phyloP scores from a whole-genome alignment of 805 yeast genomes.

The Yarrowia deformans region DNA sequence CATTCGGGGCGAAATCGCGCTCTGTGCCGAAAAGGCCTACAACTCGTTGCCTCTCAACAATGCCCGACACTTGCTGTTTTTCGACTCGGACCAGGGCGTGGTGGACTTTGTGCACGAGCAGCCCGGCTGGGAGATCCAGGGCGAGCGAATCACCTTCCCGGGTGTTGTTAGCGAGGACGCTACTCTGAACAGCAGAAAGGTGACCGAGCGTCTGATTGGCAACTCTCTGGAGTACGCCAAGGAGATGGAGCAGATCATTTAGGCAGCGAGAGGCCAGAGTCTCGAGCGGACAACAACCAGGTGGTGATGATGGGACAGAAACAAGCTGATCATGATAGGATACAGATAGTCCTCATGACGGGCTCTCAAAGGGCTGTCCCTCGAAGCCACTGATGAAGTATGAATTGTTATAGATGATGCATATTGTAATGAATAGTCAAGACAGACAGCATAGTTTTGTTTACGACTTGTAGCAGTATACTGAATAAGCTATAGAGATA shows the following conservation, averaged over 20 bases:
- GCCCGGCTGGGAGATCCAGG: constrained; percentile 65
- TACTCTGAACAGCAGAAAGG: constrained; percentile 47
- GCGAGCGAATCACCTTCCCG: constrained; percentile 54
- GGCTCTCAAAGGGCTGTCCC: too few relatives aligned
- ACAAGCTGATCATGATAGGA: too few relatives aligned
- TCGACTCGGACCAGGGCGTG: constrained; percentile 63
- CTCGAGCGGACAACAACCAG: neutral
- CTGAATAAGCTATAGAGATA: too few relatives aligned
- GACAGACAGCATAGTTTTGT: too few relatives aligned
- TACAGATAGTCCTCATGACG: too few relatives aligned
- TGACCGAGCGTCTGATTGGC: constrained; percentile 59
- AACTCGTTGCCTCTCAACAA: constrained; percentile 77
- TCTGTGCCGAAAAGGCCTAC: constrained; percentile 82
- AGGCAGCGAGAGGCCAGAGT: constrained; percentile 41
- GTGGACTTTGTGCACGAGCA: constrained; percentile 59
- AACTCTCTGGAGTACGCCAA: constrained; percentile 86
- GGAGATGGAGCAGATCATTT: constrained; percentile 90
- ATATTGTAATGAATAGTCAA: neutral
- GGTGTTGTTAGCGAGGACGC: constrained; percentile 52
- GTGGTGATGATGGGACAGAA: too few relatives aligned
- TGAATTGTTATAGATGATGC: constrained; percentile 14
- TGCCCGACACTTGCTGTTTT: constrained; percentile 79
- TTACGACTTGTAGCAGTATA: too few relatives aligned
- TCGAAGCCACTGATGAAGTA: neutral
- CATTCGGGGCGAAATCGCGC: constrained; percentile 84